Percentiles rank a stretch among this genome's conserved stretches.
Conservation (phyloP, 169 alveolate species). For the Babesia bovis region DNA sequence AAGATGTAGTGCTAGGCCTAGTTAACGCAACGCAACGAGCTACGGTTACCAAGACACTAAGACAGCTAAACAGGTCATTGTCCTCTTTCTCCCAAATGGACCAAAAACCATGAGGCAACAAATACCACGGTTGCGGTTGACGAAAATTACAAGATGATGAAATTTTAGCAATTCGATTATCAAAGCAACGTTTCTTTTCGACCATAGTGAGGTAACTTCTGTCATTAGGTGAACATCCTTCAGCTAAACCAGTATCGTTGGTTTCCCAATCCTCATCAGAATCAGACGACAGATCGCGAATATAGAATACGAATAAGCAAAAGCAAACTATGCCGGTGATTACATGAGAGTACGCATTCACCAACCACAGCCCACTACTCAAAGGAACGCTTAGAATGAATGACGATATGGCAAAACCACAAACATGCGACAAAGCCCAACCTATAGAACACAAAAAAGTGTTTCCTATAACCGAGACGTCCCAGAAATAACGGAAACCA, state of each 20-base stretch:
- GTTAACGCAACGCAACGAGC: neutral
- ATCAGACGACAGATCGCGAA: no score
- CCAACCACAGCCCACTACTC: neutral
- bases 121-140: slow-evolving; percentile 17
- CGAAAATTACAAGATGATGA: neutral
- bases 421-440: slow-evolving; percentile 5
- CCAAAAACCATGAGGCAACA: slow-evolving; percentile 26
- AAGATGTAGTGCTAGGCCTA: neutral
- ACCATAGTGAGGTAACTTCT: no score
- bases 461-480: neutral
- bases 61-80: neutral
- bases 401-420: neutral
- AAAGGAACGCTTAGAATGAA: neutral
- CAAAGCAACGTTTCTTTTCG: neutral
- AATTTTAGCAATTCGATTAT: neutral
- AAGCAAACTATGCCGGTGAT: neutral
- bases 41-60: neutral
- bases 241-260: no score
- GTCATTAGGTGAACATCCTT: no score
- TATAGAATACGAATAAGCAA: no score
- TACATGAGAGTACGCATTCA: neutral
- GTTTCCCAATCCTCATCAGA: no score
- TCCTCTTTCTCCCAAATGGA: slow-evolving; percentile 4
- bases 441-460: slow-evolving; percentile 9
- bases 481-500: neutral